Base-by-base conservation (phyloP, 2,329 filamentous ascomycete species). In the Cercospora sesami region DNA sequence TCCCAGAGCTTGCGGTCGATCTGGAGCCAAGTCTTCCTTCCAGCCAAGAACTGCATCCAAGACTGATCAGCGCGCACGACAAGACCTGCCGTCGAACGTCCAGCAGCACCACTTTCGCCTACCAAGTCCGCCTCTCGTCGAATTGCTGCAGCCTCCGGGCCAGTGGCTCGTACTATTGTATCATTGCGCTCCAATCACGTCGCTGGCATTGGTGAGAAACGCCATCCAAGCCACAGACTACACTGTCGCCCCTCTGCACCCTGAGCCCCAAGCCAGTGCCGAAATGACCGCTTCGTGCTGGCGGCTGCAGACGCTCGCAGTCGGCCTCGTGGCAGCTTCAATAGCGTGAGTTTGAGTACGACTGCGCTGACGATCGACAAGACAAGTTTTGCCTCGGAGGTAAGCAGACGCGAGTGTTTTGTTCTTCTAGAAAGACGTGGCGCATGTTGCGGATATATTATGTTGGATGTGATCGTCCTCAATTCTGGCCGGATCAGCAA, bases 21-120 rank as follows among this genome's bases (percentile, higher is more conserved):
- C 18, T 10, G 18, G 16, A 63, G 60, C 60, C 42, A 63, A 53
- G 39, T 63, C 30, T 36, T 39, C 28, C 16, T 51, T 48, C 12
- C 21, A 42, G 64, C 64, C 64, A 66, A 66, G 64, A 28, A 39
- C 23, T 23, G 14, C 33, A 57, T 12, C 60, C 65, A 67, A 67
- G 65, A 63, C 16, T 57, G 60, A 60, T 59, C 55, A 33, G 51
- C 60, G 48, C 23, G 7, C n/a, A 51, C 60, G 53, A 57, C 65
- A 67, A 63, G 64, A 66, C 6, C 33, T 42, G 33, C 51, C 33
- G 26, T 48, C 60, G 42, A 59, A 26, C 55, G 65, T 53, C 60
- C 65, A 63, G 65, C 28, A 21, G 48, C 45, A 51, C 60, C 65
- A 57, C 5, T 57, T 18, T 26, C 28, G n/a, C 33, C 26, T 51